A percentile compares a stretch with the other conserved stretches of the same genome.
phyloP scores from a whole-genome alignment of 2,329 filamentous ascomycete species.

The Fusarium sp. region DNA sequence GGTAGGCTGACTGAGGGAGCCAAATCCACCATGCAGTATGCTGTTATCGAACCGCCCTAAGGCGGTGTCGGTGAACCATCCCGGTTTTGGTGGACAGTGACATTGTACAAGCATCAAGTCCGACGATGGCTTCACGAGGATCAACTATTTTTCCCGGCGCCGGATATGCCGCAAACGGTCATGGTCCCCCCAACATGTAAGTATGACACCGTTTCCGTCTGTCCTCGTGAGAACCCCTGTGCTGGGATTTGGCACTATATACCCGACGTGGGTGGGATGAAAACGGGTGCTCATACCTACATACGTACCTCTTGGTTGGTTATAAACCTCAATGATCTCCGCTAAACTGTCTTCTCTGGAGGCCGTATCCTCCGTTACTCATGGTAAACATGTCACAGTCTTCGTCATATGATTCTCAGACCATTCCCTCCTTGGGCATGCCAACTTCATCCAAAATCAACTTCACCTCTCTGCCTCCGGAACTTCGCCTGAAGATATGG shows the following conservation, averaged over 20 bases:
- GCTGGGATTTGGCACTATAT: slow-evolving; percentile 37
- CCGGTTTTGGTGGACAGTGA: slow-evolving; percentile 45
- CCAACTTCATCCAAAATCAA: slow-evolving; percentile 32
- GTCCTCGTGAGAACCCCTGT: slow-evolving; percentile 47
- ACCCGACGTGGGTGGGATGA: slow-evolving; percentile 44
- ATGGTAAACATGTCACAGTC: slow-evolving; percentile 30
- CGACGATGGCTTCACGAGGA: slow-evolving; percentile 49
- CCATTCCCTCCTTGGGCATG: slow-evolving; percentile 10
- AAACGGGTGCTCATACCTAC: slow-evolving; percentile 38
- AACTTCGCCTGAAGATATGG: slow-evolving; percentile 56
- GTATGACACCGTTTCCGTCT: slow-evolving; percentile 49
- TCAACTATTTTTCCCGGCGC: slow-evolving; percentile 45
- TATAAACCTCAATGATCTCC: slow-evolving; percentile 32
- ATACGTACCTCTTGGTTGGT: slow-evolving; percentile 26
- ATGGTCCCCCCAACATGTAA: slow-evolving; percentile 43
- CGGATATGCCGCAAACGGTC: slow-evolving; percentile 48
- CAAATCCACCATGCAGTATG: slow-evolving; percentile 44
- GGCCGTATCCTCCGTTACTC: slow-evolving; percentile 2
- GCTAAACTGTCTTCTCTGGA: slow-evolving; percentile 18
- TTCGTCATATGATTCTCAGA: slow-evolving; percentile 13
- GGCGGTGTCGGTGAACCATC: slow-evolving; percentile 50
- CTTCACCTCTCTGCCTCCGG: slow-evolving; percentile 51
- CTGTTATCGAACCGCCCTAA: slow-evolving; percentile 47
- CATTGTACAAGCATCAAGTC: slow-evolving; percentile 47
- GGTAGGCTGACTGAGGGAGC: slow-evolving; percentile 45